Evolutionary conservation across 2,329 filamentous ascomycete species (phyloP), one percentile per base, ranked within the genome.

Genomic region (Diplodia mutila): DNA sequence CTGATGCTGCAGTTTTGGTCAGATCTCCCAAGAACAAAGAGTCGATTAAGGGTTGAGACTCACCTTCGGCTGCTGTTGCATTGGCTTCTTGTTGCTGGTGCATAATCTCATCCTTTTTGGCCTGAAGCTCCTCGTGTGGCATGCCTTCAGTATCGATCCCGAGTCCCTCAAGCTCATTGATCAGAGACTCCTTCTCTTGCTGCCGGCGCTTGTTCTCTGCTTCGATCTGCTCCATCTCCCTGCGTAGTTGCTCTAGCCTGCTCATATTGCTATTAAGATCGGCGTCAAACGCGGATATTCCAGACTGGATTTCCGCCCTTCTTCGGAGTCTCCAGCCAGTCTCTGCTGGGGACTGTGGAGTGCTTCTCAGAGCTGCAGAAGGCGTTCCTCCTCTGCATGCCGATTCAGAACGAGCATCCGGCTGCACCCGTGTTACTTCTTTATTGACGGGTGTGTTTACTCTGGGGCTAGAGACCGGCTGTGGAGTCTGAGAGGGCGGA

Each of bases 301-400:
- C 81, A 25, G 80, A 80, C 70, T 85, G 78, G n/a, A 85, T 82
- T 49, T 85, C 82, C 67, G 80, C 78, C 70, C 82, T 82, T 29
- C 82, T 79, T 25, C 80, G 72, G 49, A 79, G 73, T 67, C 79
- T 82, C 55, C 74, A 73, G 37, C 77, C 76, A 32, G 65, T 66
- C 4, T 52, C 48, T 21, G 57, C 66, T 37, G 66, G 59, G 21
- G 66, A 64, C 2, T 63, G 59, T 37, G 59, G 59, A 11, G 59
- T 18, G 7, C 39, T 48, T 14, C 18, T 32, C 29, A 51, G 49
- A 7, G 59, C 21, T 4, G 29, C 11, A 29, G 37, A 12, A 14
- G 52, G 27, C 4, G 61, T 32, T 8, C 18, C 25, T 14, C 18
- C 52, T 16, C 29, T 27, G 6, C 57, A 4, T 32, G 37, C 39